Conservation (phyloP, 1,284 basidiomycete species). For the Ganoderma lucidum region DNA sequence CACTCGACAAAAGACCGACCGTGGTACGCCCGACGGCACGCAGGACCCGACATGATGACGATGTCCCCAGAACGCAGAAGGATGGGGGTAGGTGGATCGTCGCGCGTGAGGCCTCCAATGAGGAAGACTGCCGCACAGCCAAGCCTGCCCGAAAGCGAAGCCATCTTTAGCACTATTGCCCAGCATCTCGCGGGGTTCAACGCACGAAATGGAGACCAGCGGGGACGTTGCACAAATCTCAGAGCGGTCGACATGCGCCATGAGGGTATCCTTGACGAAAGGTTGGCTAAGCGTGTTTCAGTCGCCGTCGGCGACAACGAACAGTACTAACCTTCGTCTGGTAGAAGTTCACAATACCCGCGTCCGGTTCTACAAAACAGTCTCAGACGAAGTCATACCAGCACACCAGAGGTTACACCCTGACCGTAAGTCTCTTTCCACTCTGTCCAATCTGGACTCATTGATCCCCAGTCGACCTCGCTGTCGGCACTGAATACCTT, state of each 20-base stretch:
- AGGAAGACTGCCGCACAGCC: constrained; percentile 90
- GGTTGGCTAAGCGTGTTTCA: neutral
- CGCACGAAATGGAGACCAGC: constrained; percentile 90
- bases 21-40: constrained; percentile 85
- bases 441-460: constrained; percentile 64
- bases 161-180: constrained; percentile 1
- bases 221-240: constrained; percentile 89
- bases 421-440: constrained; percentile 83
- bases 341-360: constrained; percentile 95
- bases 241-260: constrained; percentile 93
- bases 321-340: constrained; percentile 64
- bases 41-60: constrained; percentile 91
- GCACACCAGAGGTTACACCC: constrained; percentile 14
- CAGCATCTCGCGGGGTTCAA: neutral
- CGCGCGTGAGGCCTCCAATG: constrained; percentile 83
- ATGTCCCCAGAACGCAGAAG: constrained; percentile 89
- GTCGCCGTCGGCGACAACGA: neutral
- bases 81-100: constrained; percentile 79
- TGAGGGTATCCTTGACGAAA: constrained; percentile 77
- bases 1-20: constrained; percentile 52
- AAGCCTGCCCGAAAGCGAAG: constrained; percentile 57
- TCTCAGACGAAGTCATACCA: neutral
- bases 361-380: constrained; percentile 75
- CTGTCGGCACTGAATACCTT: constrained; percentile 56
- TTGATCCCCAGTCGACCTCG: constrained; percentile 57